Conservation (phyloP, 495 filamentous ascomycete species). For the Trichodelitschia bisporula region DNA sequence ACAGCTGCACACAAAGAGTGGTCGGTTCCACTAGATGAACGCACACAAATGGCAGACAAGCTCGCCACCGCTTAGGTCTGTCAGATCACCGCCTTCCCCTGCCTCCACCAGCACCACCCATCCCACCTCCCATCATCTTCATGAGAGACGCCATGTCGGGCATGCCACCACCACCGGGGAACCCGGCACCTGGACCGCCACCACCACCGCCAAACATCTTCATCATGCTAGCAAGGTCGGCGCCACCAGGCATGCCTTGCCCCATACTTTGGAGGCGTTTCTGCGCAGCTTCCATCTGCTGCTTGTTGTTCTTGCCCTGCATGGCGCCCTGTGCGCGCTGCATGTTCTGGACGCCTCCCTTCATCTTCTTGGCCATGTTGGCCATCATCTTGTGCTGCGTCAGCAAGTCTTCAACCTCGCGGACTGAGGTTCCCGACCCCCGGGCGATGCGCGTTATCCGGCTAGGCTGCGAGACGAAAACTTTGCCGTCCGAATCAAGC, state of each 20-base stretch:
- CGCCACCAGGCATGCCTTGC: slow-evolving; percentile 29
- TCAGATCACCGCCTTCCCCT: not conserved
- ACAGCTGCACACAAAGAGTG: too few relatives aligned
- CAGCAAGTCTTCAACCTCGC: slow-evolving; percentile 92
- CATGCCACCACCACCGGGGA: slow-evolving; percentile 23
- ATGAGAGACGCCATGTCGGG: slow-evolving; percentile 38
- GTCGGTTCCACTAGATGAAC: too few relatives aligned
- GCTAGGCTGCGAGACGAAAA: slow-evolving; percentile 77
- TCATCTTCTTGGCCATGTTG: slow-evolving; percentile 97
- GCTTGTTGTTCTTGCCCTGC: slow-evolving; percentile 65
- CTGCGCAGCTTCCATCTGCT: slow-evolving; percentile 96
- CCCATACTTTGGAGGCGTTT: slow-evolving; percentile 86
- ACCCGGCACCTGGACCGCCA: slow-evolving; percentile 22
- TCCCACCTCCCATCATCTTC: slow-evolving; percentile 8
- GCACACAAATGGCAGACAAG: too few relatives aligned
- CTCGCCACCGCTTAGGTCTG: too few relatives aligned
- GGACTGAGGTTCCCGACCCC: slow-evolving; percentile 72
- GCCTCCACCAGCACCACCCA: slow-evolving; percentile 6
- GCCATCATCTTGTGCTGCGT: slow-evolving; percentile 98
- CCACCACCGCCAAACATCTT: slow-evolving; percentile 48
- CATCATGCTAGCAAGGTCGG: slow-evolving; percentile 64
- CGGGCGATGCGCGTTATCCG: slow-evolving; percentile 83
- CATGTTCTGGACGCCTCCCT: slow-evolving; percentile 90
- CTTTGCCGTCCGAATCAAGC: slow-evolving; percentile 79
- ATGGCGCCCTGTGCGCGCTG: slow-evolving; percentile 76